A percentile compares a stretch with the other conserved stretches of the same genome.
Evolutionary conservation across 176 grass and related monocot genomes (phyloP).

Genomic region (Musa troglodytarum): DNA sequence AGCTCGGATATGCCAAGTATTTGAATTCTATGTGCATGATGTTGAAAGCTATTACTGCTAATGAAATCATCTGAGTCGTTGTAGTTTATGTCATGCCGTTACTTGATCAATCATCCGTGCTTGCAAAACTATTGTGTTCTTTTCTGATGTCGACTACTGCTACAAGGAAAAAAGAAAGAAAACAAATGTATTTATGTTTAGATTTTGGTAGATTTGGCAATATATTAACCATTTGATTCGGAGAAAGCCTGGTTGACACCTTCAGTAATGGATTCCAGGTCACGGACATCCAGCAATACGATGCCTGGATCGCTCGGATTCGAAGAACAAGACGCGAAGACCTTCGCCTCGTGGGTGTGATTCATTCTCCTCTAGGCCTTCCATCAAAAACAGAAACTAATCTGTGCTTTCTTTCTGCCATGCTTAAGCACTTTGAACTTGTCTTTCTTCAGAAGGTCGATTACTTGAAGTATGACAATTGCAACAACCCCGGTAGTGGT

Average conservation of each 20-base stretch:
- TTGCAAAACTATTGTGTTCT: background rate
- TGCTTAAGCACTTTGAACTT: background rate
- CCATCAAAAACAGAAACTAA: background rate
- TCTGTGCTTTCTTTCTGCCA: background rate
- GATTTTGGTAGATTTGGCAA: too few species aligned
- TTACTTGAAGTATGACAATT: slow-evolving; percentile 20
- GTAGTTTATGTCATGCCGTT: too few species aligned
- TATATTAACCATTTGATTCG: background rate
- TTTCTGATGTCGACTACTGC: background rate
- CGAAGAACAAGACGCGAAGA: slow-evolving; percentile 44
- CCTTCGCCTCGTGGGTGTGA: slow-evolving; percentile 32
- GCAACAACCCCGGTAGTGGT: background rate
- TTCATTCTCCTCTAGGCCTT: background rate
- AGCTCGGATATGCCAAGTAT: background rate
- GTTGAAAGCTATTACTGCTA: too few species aligned
- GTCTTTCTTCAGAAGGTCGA: slow-evolving; percentile 1
- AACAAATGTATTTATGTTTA: too few species aligned
- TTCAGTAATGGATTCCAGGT: slow-evolving; percentile 15
- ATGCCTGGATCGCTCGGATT: slow-evolving; percentile 42
- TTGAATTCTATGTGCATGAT: too few species aligned
- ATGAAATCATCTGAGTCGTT: too few species aligned
- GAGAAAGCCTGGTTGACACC: slow-evolving; percentile 1
- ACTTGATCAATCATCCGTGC: background rate
- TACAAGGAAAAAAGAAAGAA: too few species aligned
- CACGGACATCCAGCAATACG: slow-evolving; percentile 33